Evolutionary conservation across 805 yeast species (phyloP).

Genomic region (Hyphopichia homilentoma): DNA sequence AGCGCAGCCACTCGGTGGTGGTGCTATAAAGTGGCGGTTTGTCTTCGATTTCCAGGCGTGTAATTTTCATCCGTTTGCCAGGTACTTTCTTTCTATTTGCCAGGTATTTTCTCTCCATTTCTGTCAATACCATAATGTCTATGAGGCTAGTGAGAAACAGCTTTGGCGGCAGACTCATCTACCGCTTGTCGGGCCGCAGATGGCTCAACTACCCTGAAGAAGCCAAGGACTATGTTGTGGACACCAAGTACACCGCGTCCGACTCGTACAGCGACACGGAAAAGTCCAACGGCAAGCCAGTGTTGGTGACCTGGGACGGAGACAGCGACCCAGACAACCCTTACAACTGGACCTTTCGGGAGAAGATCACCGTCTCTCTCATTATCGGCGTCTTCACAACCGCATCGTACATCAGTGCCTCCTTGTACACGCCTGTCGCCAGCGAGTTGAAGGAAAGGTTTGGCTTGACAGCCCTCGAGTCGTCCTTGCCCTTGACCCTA

Average conservation of each 20-base stretch:
- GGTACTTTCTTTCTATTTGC: constrained; percentile 1
- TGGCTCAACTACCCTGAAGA: constrained; percentile 23
- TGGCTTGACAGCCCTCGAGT: constrained; percentile 37
- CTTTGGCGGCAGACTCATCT: constrained; percentile 20
- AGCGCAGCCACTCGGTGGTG: no score
- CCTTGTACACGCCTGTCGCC: constrained; percentile 49
- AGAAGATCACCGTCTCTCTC: constrained; percentile 30
- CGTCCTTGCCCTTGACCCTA: constrained; percentile 41
- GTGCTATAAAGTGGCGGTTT: background rate
- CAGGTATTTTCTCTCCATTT: background rate
- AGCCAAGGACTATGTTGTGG: constrained; percentile 18
- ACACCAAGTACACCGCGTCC: constrained; percentile 17
- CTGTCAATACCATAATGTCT: no score
- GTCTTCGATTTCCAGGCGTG: background rate
- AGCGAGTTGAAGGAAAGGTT: constrained; percentile 40
- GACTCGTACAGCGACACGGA: background rate
- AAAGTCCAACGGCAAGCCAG: constrained; percentile 1
- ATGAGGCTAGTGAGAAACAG: constrained; percentile 19
- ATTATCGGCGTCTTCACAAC: constrained; percentile 41
- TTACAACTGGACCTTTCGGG: constrained; percentile 42
- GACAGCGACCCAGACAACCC: constrained; percentile 50
- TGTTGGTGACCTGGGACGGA: constrained; percentile 24
- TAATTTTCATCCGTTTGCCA: background rate
- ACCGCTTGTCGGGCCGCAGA: constrained; percentile 23
- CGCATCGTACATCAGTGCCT: constrained; percentile 49